Evolutionary conservation across 345 rosid genomes (phyloP).

Genomic region (Bruguiera sexangula): DNA sequence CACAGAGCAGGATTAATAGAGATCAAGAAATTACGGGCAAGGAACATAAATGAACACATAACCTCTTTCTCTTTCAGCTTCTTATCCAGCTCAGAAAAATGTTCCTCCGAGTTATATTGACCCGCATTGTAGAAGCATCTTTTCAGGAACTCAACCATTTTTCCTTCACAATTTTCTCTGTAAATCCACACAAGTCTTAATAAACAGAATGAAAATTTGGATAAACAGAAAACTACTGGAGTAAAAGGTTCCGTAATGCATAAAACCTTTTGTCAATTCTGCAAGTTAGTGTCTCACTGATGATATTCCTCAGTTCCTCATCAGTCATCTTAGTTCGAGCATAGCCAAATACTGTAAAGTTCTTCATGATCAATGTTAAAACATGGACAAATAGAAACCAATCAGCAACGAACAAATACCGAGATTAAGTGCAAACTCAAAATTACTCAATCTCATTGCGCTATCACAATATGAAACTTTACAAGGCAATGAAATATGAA

Average conservation of each 20-base stretch:
- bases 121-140: slow-evolving; percentile 89
- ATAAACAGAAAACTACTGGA: background rate
- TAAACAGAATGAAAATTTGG: background rate
- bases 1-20: too few species aligned
- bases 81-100: slow-evolving; percentile 57
- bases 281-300: slow-evolving; percentile 74
- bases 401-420: slow-evolving; percentile 1
- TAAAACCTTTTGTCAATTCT: slow-evolving; percentile 75
- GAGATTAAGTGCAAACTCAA: background rate
- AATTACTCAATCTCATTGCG: background rate
- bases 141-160: slow-evolving; percentile 73
- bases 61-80: slow-evolving; percentile 88
- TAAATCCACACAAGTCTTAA: slow-evolving; percentile 2
- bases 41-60: background rate
- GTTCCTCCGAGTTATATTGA: slow-evolving; percentile 69
- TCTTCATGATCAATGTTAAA: slow-evolving; percentile 27
- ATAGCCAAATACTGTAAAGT: slow-evolving; percentile 73
- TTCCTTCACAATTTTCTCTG: slow-evolving; percentile 82
- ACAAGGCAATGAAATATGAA: slow-evolving; percentile 9
- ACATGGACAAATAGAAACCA: slow-evolving; percentile 1
- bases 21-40: background rate
- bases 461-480: background rate
- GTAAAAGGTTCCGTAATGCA: background rate
- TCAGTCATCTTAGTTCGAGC: slow-evolving; percentile 72
- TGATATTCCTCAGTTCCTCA: slow-evolving; percentile 70